Evolutionary conservation across 2,329 filamentous ascomycete genomes (phyloP).

Genomic region (Alternaria gansuensis): DNA sequence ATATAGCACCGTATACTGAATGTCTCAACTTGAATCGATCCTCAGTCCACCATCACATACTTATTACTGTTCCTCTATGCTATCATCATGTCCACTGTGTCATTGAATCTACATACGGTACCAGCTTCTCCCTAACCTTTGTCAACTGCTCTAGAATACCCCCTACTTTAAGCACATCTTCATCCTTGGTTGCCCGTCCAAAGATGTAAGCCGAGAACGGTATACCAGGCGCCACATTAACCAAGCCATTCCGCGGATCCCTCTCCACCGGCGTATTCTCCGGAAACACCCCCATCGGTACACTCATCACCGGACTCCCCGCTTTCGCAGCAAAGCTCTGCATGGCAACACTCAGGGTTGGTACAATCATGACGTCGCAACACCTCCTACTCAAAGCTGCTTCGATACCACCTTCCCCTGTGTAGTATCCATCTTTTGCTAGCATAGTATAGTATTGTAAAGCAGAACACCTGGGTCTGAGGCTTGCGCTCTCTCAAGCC

Average conservation of each 20-base stretch:
- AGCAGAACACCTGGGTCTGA: conserved; percentile 56
- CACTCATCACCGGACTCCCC: conserved; percentile 66
- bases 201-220: conserved; percentile 47
- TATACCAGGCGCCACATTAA: conserved; percentile 61
- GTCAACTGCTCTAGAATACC: conserved; percentile 12
- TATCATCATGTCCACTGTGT: not conserved
- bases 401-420: conserved; percentile 64
- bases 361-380: conserved; percentile 67
- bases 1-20: not conserved
- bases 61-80: not conserved
- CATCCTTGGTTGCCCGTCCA: conserved; percentile 15
- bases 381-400: conserved; percentile 63
- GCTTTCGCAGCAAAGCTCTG: conserved; percentile 29
- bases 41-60: too few relatives aligned
- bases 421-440: conserved; percentile 60
- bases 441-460: conserved; percentile 63
- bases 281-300: conserved; percentile 66
- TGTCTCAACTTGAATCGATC: not conserved
- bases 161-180: conserved; percentile 18
- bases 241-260: conserved; percentile 57
- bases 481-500: conserved; percentile 39
- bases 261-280: conserved; percentile 54
- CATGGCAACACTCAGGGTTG: conserved; percentile 61
- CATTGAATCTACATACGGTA: conserved; percentile 10
- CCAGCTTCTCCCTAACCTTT: conserved; percentile 3